Conservation (phyloP, 1,284 basidiomycete genomes). For the Pseudozyma thailandica region DNA sequence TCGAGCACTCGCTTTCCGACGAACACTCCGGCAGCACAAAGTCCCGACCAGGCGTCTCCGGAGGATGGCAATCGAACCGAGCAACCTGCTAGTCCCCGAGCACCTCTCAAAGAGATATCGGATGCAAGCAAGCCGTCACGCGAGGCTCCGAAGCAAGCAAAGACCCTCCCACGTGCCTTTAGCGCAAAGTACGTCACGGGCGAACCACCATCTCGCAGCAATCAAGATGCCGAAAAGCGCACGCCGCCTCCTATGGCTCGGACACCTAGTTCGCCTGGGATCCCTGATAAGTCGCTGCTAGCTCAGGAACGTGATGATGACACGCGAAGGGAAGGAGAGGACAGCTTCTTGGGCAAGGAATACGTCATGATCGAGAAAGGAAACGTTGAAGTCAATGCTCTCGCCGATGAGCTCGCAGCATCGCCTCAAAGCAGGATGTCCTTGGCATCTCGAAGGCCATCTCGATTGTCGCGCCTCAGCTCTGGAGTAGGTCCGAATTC, state of each 20-base stretch:
- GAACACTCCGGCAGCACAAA: neutral
- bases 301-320: conserved; percentile 12
- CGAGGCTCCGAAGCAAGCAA: conserved; percentile 7
- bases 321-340: conserved; percentile 23
- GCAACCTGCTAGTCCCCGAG: neutral
- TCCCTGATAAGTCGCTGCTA: conserved; percentile 21
- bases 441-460: conserved; percentile 42
- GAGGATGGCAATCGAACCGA: conserved; percentile 5
- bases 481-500: conserved; percentile 19
- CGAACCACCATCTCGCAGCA: conserved; percentile 22
- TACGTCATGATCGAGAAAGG: conserved; percentile 74
- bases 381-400: conserved; percentile 73
- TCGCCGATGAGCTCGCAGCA: conserved; percentile 70
- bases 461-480: conserved; percentile 45
- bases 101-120: neutral
- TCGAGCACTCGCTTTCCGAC: neutral
- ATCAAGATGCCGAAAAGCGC: conserved; percentile 17
- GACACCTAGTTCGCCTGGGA: conserved; percentile 30
- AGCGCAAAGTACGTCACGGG: conserved; percentile 48
- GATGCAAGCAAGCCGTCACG: conserved; percentile 5
- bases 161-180: conserved; percentile 36
- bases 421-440: conserved; percentile 37
- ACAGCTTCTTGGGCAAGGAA: conserved; percentile 69
- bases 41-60: neutral
- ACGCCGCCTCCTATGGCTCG: conserved; percentile 12